Evolutionary conservation across 495 filamentous ascomycete species (phyloP).

Genomic region (Sabuloglossum arenarium): DNA sequence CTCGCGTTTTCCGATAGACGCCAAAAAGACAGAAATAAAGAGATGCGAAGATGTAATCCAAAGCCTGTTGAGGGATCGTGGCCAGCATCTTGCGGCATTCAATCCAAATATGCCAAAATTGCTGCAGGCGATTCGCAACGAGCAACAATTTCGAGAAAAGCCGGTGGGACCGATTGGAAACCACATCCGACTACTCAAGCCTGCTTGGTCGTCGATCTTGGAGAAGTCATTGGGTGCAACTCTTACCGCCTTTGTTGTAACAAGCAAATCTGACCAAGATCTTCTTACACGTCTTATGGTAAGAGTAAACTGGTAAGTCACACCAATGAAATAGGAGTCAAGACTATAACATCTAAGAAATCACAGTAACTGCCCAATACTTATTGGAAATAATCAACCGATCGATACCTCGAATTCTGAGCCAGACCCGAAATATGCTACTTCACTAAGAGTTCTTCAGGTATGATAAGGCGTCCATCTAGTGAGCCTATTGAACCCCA

Average conservation of each 20-base stretch:
- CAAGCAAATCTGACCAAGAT: slow-evolving; percentile 44
- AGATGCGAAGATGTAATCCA: slow-evolving; percentile 25
- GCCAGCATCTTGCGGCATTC: slow-evolving; percentile 31
- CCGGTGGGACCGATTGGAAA: slow-evolving; percentile 74
- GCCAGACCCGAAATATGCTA: slow-evolving; percentile 50
- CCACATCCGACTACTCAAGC: slow-evolving; percentile 51
- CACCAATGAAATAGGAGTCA: background rate
- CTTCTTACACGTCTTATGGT: slow-evolving; percentile 42
- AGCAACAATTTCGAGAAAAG: slow-evolving; percentile 39
- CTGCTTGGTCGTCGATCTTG: slow-evolving; percentile 66
- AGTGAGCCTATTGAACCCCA: background rate
- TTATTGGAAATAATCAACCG: slow-evolving; percentile 37
- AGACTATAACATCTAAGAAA: background rate
- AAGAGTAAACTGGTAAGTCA: slow-evolving; percentile 27
- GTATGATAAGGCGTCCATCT: slow-evolving; percentile 15
- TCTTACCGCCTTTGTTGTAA: slow-evolving; percentile 62
- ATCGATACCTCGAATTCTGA: slow-evolving; percentile 48
- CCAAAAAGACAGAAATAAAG: slow-evolving; percentile 18
- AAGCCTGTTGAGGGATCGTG: slow-evolving; percentile 30
- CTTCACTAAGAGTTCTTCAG: slow-evolving; percentile 54
- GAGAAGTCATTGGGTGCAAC: slow-evolving; percentile 46
- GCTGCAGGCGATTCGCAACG: slow-evolving; percentile 41
- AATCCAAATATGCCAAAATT: slow-evolving; percentile 38
- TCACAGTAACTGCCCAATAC: slow-evolving; percentile 33
- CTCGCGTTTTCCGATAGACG: background rate